phyloP scores from a whole-genome alignment of 352 stramenopile species.

The Globisporangium acanthophoron region DNA sequence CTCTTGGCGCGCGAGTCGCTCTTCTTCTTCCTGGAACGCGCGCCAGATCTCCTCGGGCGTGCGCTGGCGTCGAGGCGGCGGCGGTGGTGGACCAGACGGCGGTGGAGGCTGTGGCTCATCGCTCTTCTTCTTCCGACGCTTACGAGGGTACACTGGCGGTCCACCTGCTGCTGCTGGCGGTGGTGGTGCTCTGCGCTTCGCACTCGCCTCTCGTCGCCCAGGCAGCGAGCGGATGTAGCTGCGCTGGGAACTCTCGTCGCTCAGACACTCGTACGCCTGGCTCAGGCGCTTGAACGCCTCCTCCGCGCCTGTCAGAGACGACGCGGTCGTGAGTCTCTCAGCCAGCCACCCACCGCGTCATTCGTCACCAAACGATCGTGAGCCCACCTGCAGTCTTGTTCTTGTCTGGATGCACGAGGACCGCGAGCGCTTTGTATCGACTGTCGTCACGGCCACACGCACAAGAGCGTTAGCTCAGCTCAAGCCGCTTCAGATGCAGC shows the following conservation, averaged over 20 bases:
- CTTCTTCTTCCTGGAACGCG: slow-evolving; percentile 66
- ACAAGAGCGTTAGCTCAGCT: background rate
- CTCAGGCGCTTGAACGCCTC: slow-evolving; percentile 77
- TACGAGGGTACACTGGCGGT: slow-evolving; percentile 15
- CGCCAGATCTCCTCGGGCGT: slow-evolving; percentile 69
- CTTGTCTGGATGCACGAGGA: slow-evolving; percentile 60
- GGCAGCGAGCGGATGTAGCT: slow-evolving; percentile 39
- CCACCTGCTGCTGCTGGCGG: slow-evolving; percentile 1
- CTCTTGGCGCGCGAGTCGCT: slow-evolving; percentile 46
- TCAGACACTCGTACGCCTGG: slow-evolving; percentile 71
- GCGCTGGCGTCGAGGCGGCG: slow-evolving; percentile 18
- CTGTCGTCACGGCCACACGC: background rate
- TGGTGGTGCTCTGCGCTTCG: slow-evolving; percentile 1
- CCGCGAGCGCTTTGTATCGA: slow-evolving; percentile 45
- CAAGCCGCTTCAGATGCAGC: background rate
- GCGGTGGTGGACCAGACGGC: background rate
- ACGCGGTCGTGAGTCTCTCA: background rate
- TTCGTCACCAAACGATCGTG: background rate
- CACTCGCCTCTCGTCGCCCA: background rate
- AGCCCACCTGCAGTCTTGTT: slow-evolving; percentile 29
- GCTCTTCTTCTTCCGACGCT: slow-evolving; percentile 15
- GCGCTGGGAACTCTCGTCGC: slow-evolving; percentile 36
- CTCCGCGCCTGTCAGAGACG: slow-evolving; percentile 41
- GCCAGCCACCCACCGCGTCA: background rate
- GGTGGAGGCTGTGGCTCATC: background rate